These are phyloP conservation scores for Larix sibirica DNA, from an alignment of 83 land plant genomes.

Conservation along the genomic window DNA sequence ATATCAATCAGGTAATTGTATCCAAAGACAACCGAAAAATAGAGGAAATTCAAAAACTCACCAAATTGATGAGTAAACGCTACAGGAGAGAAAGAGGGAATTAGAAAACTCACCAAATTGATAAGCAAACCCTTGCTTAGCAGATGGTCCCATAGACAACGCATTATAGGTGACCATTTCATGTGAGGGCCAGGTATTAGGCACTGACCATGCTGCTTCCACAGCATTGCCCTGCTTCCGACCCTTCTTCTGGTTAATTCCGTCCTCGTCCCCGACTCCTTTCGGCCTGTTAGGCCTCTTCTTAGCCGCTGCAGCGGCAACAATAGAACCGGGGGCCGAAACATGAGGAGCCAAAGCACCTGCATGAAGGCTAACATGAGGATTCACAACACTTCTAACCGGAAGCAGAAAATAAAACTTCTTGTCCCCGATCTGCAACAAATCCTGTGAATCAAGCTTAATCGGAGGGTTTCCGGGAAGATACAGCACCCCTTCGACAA, in stretches of 20 bases:
- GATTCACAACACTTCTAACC: neutral
- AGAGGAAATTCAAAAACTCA: too few species aligned
- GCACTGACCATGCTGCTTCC: neutral
- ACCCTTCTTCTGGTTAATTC: neutral
- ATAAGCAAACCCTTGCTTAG: too few species aligned
- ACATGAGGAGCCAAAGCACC: neutral
- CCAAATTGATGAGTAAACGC: too few species aligned
- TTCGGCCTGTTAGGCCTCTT: neutral
- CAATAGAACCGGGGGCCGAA: neutral
- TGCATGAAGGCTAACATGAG: neutral
- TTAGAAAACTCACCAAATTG: too few species aligned
- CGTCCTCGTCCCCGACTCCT: neutral
- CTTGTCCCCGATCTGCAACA: slow-evolving; percentile 95
- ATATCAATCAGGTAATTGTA: too few species aligned
- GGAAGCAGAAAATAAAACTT: slow-evolving; percentile 95
- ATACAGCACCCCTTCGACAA: slow-evolving; percentile 87
- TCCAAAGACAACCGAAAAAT: too few species aligned
- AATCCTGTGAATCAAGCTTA: slow-evolving; percentile 92
- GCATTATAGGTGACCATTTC: neutral
- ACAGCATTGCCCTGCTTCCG: neutral
- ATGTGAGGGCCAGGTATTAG: neutral
- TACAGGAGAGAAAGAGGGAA: too few species aligned
- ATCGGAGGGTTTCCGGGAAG: slow-evolving; percentile 80
- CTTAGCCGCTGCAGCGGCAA: neutral
- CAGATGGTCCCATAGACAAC: too few species aligned